Conservation (phyloP, 2,329 filamentous ascomycete species). For the Kalaharituber pfeilii region DNA sequence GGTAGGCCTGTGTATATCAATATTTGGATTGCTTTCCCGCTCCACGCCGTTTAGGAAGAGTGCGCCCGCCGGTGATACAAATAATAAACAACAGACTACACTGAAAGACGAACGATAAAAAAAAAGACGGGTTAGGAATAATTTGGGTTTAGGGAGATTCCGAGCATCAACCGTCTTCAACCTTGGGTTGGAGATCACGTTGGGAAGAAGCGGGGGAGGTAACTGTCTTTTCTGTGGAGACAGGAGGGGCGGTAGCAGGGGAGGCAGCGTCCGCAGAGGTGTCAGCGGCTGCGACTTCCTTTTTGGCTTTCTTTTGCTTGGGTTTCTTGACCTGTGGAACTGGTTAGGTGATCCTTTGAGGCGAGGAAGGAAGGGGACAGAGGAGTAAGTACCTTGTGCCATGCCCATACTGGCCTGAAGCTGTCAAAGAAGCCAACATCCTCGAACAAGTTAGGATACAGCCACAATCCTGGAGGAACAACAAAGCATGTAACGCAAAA, state of each 20-base stretch:
- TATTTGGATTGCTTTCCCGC: too few relatives aligned
- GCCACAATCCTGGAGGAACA: conserved; percentile 76
- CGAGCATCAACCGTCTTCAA: conserved; percentile 1
- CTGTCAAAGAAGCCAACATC: conserved; percentile 97
- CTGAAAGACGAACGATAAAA: too few relatives aligned
- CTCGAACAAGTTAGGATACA: conserved; percentile 95
- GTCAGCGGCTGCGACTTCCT: conserved; percentile 25
- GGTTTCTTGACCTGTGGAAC: conserved; percentile 28
- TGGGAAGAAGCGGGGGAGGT: neutral
- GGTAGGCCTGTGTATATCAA: too few relatives aligned
- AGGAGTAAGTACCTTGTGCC: conserved; percentile 62
- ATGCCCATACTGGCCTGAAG: conserved; percentile 91
- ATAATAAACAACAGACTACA: too few relatives aligned
- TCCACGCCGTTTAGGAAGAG: too few relatives aligned
- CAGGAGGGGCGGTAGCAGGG: too few relatives aligned
- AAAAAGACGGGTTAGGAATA: too few relatives aligned
- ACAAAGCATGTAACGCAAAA: conserved; percentile 85
- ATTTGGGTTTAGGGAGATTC: too few relatives aligned
- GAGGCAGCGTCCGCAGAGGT: conserved; percentile 17
- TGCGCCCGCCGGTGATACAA: too few relatives aligned
- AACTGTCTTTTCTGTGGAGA: neutral
- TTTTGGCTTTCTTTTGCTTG: conserved; percentile 40
- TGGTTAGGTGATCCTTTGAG: neutral
- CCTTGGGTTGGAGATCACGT: neutral
- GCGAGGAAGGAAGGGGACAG: neutral